Percentiles rank a stretch among this genome's conserved stretches.
phyloP scores from a whole-genome alignment of 2,329 filamentous ascomycete genomes.

The Verticillium longisporum region DNA sequence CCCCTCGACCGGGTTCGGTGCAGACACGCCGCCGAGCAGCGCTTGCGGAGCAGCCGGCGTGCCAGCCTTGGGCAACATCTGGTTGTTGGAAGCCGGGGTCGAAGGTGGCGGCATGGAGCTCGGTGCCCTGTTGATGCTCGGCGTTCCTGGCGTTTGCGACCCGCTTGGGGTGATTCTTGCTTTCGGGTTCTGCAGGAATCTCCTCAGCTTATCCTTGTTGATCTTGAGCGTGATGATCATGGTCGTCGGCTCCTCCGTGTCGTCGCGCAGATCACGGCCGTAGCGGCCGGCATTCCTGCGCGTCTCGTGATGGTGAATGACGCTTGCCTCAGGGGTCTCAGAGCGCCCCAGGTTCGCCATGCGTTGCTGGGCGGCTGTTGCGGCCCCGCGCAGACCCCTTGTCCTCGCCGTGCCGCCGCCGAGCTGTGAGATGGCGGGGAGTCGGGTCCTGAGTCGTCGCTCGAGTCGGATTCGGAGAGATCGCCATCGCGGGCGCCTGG shows the following conservation, averaged over 20 bases:
- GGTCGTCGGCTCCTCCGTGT: slow-evolving; percentile 67
- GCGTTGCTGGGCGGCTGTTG: slow-evolving; percentile 76
- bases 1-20: slow-evolving; percentile 53
- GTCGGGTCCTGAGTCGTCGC: slow-evolving; percentile 81
- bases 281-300: slow-evolving; percentile 53
- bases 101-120: slow-evolving; percentile 30
- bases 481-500: slow-evolving; percentile 58
- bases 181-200: slow-evolving; percentile 49
- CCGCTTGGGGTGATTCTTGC: slow-evolving; percentile 14
- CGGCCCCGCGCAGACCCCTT: slow-evolving; percentile 81
- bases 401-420: slow-evolving; percentile 79
- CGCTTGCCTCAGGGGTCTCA: slow-evolving; percentile 74
- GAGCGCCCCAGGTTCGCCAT: slow-evolving; percentile 80
- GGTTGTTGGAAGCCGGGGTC: slow-evolving; percentile 21
- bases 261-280: slow-evolving; percentile 65
- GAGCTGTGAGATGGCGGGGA: slow-evolving; percentile 73
- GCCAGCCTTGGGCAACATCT: slow-evolving; percentile 13
- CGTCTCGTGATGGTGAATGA: slow-evolving; percentile 59
- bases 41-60: slow-evolving; percentile 33
- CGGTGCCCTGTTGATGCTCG: slow-evolving; percentile 21
- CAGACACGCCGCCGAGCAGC: slow-evolving; percentile 57
- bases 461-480: slow-evolving; percentile 81
- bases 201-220: slow-evolving; percentile 62
- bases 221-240: slow-evolving; percentile 72
- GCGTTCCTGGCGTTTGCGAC: slow-evolving; percentile 23